phyloP scores from a whole-genome alignment of 768 basidiomycete species.

The Hydnomerulius pinastri region DNA sequence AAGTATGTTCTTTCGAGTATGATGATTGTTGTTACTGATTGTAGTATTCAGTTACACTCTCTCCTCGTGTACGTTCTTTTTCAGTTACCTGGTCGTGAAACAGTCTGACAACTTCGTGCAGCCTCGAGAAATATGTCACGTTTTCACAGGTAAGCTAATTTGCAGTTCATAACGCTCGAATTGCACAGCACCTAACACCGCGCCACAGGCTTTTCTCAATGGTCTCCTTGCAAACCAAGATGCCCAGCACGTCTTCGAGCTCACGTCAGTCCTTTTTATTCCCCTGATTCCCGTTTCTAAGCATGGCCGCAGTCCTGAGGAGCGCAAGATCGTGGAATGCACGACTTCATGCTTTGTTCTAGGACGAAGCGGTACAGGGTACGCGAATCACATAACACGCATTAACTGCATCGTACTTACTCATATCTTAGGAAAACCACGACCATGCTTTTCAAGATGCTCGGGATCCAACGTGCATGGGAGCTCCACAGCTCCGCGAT shows the following conservation, averaged over 20 bases:
- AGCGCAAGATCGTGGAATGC: constrained; percentile 61
- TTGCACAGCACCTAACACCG: constrained; percentile 17
- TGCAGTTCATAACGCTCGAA: constrained; percentile 36
- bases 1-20: constrained; percentile 36
- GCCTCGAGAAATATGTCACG: constrained; percentile 30
- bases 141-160: constrained; percentile 28
- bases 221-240: constrained; percentile 27
- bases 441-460: constrained; percentile 76
- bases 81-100: not conserved
- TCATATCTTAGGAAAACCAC: constrained; percentile 60
- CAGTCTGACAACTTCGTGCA: constrained; percentile 47
- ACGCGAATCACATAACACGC: constrained; percentile 3
- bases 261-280: constrained; percentile 17
- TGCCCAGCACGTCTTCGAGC: constrained; percentile 28
- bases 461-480: constrained; percentile 63
- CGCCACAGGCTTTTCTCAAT: no score
- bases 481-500: constrained; percentile 32
- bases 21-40: not conserved
- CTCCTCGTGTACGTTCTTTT: constrained; percentile 52
- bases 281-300: no score
- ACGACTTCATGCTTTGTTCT: constrained; percentile 63
- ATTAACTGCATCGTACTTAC: not conserved
- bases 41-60: constrained; percentile 47
- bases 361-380: constrained; percentile 78
- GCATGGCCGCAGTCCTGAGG: constrained; percentile 36